Conservation (phyloP, 2,329 filamentous ascomycete species). For the Paraphoma sp. region DNA sequence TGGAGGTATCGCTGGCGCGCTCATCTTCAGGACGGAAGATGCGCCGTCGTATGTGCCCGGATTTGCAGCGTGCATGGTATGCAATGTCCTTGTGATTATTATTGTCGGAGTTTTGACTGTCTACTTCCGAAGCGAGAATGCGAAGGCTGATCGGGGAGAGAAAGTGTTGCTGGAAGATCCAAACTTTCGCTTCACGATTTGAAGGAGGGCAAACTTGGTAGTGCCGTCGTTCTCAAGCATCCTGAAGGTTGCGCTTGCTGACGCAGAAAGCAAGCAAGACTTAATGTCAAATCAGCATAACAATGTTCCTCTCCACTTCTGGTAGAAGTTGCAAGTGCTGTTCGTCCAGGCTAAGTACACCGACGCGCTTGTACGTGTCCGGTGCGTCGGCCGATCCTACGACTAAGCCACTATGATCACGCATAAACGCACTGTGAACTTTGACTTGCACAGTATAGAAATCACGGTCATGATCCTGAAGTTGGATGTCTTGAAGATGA, state of each 20-base stretch:
- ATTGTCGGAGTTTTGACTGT: slow-evolving; percentile 21
- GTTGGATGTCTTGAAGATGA: no score
- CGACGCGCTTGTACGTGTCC: no score
- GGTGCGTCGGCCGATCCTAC: no score
- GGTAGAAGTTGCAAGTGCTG: no score
- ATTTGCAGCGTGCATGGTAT: slow-evolving; percentile 30
- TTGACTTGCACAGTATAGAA: no score
- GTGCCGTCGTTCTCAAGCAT: no score
- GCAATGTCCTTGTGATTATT: slow-evolving; percentile 28
- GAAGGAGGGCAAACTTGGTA: neutral
- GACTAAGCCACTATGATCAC: no score
- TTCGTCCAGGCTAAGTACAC: no score
- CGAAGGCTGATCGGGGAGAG: slow-evolving; percentile 29
- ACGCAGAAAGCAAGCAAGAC: neutral
- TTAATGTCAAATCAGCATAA: neutral
- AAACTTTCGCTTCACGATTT: slow-evolving; percentile 32
- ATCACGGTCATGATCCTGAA: no score
- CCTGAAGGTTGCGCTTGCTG: no score
- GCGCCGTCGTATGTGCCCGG: slow-evolving; percentile 27
- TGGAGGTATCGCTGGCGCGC: slow-evolving; percentile 28
- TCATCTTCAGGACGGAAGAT: slow-evolving; percentile 33
- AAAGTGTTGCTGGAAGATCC: slow-evolving; percentile 30
- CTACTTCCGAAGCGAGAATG: slow-evolving; percentile 30
- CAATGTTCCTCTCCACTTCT: no score
- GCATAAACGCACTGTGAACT: no score